phyloP scores from a whole-genome alignment of 345 rosid genomes.

The Gossypium rotundifolium region DNA sequence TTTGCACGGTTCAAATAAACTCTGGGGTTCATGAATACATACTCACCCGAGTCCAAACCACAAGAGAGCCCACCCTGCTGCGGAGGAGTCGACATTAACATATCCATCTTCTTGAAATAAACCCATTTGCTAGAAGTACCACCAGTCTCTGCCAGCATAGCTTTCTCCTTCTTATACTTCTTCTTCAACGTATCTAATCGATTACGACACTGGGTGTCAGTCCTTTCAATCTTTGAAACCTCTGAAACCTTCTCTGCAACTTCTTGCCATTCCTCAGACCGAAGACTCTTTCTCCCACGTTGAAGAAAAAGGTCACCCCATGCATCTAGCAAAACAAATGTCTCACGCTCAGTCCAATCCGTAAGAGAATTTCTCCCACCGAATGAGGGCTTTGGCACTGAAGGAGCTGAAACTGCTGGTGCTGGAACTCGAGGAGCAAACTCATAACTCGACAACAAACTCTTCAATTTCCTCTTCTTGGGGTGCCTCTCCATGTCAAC shows the following conservation, averaged over 20 bases:
- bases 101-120: conserved; percentile 78
- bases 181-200: conserved; percentile 84
- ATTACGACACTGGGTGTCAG: conserved; percentile 81
- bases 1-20: conserved; percentile 57
- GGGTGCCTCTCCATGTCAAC: conserved; percentile 44
- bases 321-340: conserved; percentile 70
- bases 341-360: conserved; percentile 91
- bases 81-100: conserved; percentile 58
- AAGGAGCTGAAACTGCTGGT: conserved; percentile 20
- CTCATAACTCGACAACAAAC: conserved; percentile 64
- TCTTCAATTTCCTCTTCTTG: conserved; percentile 67
- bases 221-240: conserved; percentile 58
- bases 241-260: conserved; percentile 91
- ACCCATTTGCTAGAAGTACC: conserved; percentile 60
- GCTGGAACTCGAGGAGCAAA: conserved; percentile 70
- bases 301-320: conserved; percentile 89
- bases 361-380: conserved; percentile 56
- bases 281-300: conserved; percentile 80
- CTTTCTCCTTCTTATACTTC: conserved; percentile 87
- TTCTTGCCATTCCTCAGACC: conserved; percentile 89
- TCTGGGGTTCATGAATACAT: conserved; percentile 62
- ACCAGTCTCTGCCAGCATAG: conserved; percentile 35
- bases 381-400: conserved; percentile 37
- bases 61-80: conserved; percentile 75
- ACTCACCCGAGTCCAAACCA: conserved; percentile 86